Evolutionary conservation across 805 yeast genomes (phyloP), one percentile per base, ranked within the genome.

Genomic region (Ogataea zsoltii): DNA sequence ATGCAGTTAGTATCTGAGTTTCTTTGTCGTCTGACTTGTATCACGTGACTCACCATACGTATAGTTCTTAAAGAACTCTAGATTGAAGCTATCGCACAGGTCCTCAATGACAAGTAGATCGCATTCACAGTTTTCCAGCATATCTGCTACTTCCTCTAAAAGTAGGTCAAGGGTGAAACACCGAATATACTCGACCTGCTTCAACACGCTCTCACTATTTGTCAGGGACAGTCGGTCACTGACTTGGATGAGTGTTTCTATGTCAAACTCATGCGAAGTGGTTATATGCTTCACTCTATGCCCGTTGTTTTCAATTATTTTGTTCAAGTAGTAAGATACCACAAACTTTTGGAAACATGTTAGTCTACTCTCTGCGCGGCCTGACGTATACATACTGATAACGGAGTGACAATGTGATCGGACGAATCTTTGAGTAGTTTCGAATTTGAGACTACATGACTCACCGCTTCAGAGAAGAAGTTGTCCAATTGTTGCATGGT

Each of bases 41-140:
- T 21, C 25, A 21, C 25, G 33, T 15, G 6, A 57, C 66, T 42
- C 50, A 60, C 66, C 65, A 14, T 41, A 17, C 1, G 50, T 46
- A 38, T 54, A 54, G 38, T 56, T 50, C 25, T 55, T 58, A 36
- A 49, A 56, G 26, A 49, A 48, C 26, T 55, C 61, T 6, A 57
- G 21, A 38, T 62, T 61, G 44, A 63, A 60, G n/a, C 57, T 40
- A 17, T 52, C 61, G 15, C 51, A 51, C 6, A 65, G 37, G 34
- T 65, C 67, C 45, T 63, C 64, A 13, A 65, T 46, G 2, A 65
- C 55, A 12, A 62, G 23, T 13, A 56, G 34, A 18, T 50, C 49
- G 4, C 46, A 43, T 7, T 50, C 42, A 6, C 32, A 25, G 3
- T 19, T 44, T 2, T 63, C 55, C 10, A 62, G 15, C 12, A 56